Percentiles rank a stretch among this genome's conserved stretches.
Conservation (phyloP, 148 eudicot genomes). For the Polygonum maritimum region DNA sequence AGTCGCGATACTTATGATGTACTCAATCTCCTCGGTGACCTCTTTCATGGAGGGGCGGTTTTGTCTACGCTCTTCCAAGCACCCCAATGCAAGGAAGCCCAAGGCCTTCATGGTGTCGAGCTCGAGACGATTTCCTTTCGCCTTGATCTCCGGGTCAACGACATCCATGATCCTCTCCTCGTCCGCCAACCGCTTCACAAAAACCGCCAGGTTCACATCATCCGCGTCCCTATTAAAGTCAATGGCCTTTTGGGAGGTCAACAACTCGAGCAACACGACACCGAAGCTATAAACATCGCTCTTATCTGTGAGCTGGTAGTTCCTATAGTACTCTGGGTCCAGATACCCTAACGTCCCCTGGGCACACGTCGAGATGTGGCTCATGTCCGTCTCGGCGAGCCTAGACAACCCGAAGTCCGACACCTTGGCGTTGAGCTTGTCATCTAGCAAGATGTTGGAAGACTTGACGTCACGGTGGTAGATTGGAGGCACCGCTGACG, state of each 20-base stretch:
- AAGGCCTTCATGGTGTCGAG: constrained; percentile 74
- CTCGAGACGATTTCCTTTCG: constrained; percentile 46
- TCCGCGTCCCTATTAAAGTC: constrained; percentile 61
- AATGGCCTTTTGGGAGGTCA: constrained; percentile 79
- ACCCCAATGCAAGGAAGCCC: constrained; percentile 67
- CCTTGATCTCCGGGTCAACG: constrained; percentile 46
- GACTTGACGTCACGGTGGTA: constrained; percentile 89
- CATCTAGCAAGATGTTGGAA: constrained; percentile 71
- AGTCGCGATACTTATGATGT: constrained; percentile 42
- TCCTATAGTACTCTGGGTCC: constrained; percentile 81
- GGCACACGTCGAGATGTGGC: constrained; percentile 81
- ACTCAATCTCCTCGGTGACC: constrained; percentile 69
- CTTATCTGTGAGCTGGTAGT: constrained; percentile 75
- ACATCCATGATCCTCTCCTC: constrained; percentile 67
- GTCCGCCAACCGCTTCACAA: constrained; percentile 62
- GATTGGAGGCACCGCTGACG: constrained; percentile 59
- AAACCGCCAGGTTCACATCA: constrained; percentile 82
- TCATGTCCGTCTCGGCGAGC: constrained; percentile 63
- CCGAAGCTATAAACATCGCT: constrained; percentile 88
- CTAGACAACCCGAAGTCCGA: constrained; percentile 77
- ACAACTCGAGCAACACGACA: constrained; percentile 68
- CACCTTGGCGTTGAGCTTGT: constrained; percentile 68
- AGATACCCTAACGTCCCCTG: constrained; percentile 86
- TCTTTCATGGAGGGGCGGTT: constrained; percentile 84
- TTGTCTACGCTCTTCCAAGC: constrained; percentile 73